phyloP scores from a whole-genome alignment of 2,329 filamentous ascomycete species.

The Aspergillus sp. region DNA sequence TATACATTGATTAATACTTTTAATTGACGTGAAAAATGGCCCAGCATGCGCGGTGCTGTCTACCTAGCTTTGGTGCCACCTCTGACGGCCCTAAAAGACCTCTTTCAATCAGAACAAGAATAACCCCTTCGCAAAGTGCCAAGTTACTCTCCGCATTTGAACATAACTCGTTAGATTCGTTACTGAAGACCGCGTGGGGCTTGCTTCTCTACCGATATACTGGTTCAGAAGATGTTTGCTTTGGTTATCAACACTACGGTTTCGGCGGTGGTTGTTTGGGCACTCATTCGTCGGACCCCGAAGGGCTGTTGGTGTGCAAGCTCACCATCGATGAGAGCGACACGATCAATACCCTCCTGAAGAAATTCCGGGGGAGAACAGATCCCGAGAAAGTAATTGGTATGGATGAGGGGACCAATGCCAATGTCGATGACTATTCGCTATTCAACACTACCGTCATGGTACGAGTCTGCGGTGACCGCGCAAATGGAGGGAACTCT shows the following conservation, averaged over 20 bases:
- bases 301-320: slow-evolving; percentile 22
- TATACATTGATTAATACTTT: slow-evolving; percentile 7
- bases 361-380: slow-evolving; percentile 22
- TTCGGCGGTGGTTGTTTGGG: slow-evolving; percentile 15
- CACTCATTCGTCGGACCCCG: slow-evolving; percentile 13
- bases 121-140: slow-evolving; percentile 28
- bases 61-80: slow-evolving; percentile 35
- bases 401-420: slow-evolving; percentile 7
- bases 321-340: slow-evolving; percentile 32
- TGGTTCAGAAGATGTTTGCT: slow-evolving; percentile 49
- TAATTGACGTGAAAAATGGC: slow-evolving; percentile 21
- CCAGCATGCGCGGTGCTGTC: slow-evolving; percentile 32
- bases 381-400: slow-evolving; percentile 10
- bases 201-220: slow-evolving; percentile 48
- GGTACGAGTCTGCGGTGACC: slow-evolving; percentile 32
- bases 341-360: slow-evolving; percentile 27
- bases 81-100: slow-evolving; percentile 32
- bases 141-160: slow-evolving; percentile 33
- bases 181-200: slow-evolving; percentile 48
- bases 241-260: slow-evolving; percentile 42
- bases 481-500: slow-evolving; percentile 17
- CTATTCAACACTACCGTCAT: slow-evolving; percentile 39
- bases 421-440: slow-evolving; percentile 19
- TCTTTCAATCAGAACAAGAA: slow-evolving; percentile 35
- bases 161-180: slow-evolving; percentile 23